Evolutionary conservation across 371 early-diverging fungal genomes (phyloP).

Genomic region (Mucor irregularis): DNA sequence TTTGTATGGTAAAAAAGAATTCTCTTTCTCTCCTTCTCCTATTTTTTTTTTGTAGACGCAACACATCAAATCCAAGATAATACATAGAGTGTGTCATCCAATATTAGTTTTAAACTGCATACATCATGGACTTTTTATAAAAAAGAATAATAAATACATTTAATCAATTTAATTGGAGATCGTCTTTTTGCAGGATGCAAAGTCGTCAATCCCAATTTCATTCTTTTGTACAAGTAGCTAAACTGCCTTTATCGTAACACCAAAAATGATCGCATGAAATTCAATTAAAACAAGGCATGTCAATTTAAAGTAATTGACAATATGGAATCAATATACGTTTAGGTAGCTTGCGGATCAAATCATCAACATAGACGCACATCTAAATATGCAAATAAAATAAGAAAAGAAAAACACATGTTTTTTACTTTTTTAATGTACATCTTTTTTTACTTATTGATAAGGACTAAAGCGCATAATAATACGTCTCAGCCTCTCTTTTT

Average conservation of each 20-base stretch:
- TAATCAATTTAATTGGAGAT: neutral
- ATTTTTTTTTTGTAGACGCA: neutral
- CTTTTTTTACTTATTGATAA: no score
- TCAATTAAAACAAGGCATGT: slow-evolving; percentile 7
- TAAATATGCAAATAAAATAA: no score
- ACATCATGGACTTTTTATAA: no score
- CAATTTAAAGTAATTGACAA: slow-evolving; percentile 23
- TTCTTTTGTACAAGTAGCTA: no score
- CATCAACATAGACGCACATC: no score
- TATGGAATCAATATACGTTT: neutral
- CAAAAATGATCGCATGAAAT: neutral
- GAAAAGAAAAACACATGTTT: slow-evolving; percentile 3
- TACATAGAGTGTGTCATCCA: no score
- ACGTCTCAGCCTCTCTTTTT: no score
- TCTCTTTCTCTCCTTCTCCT: neutral
- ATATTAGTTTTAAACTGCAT: no score
- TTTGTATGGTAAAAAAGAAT: neutral
- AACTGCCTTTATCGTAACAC: slow-evolving; percentile 19
- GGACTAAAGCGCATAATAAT: no score
- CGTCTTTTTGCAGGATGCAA: slow-evolving; percentile 18
- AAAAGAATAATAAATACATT: no score
- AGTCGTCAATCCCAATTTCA: slow-evolving; percentile 19
- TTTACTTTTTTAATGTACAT: neutral
- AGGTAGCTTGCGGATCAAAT: no score
- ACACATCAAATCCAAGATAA: no score